A percentile compares a stretch with the other conserved stretches of the same genome.
Evolutionary conservation across 805 yeast genomes (phyloP).

Genomic region (Metschnikowia anglica): DNA sequence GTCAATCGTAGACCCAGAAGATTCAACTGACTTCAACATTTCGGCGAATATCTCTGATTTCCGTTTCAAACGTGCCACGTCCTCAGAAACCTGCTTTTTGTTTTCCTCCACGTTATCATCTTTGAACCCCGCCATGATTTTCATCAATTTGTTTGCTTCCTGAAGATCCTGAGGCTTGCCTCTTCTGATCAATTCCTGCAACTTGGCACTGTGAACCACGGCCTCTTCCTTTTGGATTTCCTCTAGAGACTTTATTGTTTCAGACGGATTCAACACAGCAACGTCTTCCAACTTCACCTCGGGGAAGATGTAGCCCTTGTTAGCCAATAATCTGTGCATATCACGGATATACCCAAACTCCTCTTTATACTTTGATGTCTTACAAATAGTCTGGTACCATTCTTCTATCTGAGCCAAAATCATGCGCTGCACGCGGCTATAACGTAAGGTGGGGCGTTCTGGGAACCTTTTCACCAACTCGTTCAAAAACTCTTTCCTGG

Average conservation of each 20-base stretch:
- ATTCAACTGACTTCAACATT: slow-evolving; percentile 61
- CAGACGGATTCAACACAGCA: slow-evolving; percentile 89
- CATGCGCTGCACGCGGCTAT: slow-evolving; percentile 77
- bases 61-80: slow-evolving; percentile 76
- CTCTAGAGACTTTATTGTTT: slow-evolving; percentile 79
- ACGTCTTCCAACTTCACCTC: slow-evolving; percentile 87
- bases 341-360: slow-evolving; percentile 91
- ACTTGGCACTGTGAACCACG: slow-evolving; percentile 88
- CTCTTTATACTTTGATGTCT: slow-evolving; percentile 83
- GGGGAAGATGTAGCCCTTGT: slow-evolving; percentile 93
- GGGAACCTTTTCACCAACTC: slow-evolving; percentile 92
- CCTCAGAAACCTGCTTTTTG: slow-evolving; percentile 76
- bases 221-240: slow-evolving; percentile 92
- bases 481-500: slow-evolving; percentile 91
- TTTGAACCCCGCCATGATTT: slow-evolving; percentile 96
- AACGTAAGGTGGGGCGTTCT: slow-evolving; percentile 86
- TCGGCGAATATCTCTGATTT: slow-evolving; percentile 86
- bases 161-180: slow-evolving; percentile 94
- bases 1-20: slow-evolving; percentile 39
- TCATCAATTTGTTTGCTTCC: slow-evolving; percentile 96
- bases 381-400: slow-evolving; percentile 94
- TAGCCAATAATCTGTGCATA: slow-evolving; percentile 87
- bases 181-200: slow-evolving; percentile 91
- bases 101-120: slow-evolving; percentile 75
- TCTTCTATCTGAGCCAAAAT: slow-evolving; percentile 91